These are phyloP conservation scores for Furculomyces boomerangus DNA, from an alignment of 371 early-diverging fungal genomes.

Conservation along the genomic window DNA sequence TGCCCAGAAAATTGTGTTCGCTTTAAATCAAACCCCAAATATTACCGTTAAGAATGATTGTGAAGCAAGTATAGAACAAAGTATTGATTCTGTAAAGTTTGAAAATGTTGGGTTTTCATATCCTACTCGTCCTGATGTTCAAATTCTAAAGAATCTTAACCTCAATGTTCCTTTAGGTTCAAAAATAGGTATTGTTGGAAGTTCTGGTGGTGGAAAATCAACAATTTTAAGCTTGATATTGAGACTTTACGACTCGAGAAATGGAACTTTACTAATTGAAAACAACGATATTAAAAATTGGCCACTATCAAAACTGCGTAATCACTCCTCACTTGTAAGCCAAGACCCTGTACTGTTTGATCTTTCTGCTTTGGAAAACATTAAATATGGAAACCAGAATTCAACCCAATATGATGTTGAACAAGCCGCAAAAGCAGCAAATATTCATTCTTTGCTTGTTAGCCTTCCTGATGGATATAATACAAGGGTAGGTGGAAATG, in stretches of 20 bases:
- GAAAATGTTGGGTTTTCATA: constrained; percentile 41
- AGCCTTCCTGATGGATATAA: constrained; percentile 57
- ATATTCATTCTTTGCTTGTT: constrained; percentile 57
- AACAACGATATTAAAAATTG: constrained; percentile 39
- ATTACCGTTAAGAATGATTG: constrained; percentile 2
- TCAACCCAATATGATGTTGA: constrained; percentile 34
- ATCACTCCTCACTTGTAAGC: constrained; percentile 64
- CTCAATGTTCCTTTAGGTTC: constrained; percentile 41
- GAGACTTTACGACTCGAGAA: constrained; percentile 59
- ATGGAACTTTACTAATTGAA: constrained; percentile 45
- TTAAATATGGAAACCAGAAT: constrained; percentile 39
- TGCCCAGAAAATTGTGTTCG: constrained; percentile 3
- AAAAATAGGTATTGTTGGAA: constrained; percentile 52
- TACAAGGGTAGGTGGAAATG: constrained; percentile 61
- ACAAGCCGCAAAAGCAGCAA: constrained; percentile 41
- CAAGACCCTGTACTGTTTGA: constrained; percentile 85
- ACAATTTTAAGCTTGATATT: constrained; percentile 64
- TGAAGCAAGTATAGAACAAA: not conserved
- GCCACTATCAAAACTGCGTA: constrained; percentile 49
- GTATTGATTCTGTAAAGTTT: constrained; percentile 31
- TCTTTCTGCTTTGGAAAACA: constrained; percentile 59
- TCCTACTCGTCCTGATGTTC: constrained; percentile 43
- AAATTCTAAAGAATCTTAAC: constrained; percentile 30
- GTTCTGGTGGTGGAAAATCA: constrained; percentile 71
- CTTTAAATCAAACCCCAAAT: constrained; percentile 5